Conservation (phyloP, 1,139 yeast species). For the Candida tropicalis region DNA sequence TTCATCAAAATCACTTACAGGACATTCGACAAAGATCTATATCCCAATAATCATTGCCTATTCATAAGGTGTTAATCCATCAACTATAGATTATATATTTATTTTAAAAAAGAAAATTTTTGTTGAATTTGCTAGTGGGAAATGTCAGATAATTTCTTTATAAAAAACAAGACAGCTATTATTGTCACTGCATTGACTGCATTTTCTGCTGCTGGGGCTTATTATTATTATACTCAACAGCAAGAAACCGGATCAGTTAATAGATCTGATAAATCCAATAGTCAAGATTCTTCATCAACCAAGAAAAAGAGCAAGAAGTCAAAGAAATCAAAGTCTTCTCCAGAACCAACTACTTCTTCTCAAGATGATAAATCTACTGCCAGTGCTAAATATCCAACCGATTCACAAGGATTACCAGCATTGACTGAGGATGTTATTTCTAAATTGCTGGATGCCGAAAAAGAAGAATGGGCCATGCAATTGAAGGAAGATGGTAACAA, state of each 20-base stretch:
- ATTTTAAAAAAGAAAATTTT: no score
- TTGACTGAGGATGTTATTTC: constrained; percentile 50
- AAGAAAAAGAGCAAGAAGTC: constrained; percentile 42
- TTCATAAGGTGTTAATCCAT: neutral
- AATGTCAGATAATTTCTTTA: constrained; percentile 39
- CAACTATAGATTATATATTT: neutral
- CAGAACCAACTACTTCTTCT: constrained; percentile 15
- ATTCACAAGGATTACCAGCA: constrained; percentile 58
- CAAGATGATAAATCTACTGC: constrained; percentile 15
- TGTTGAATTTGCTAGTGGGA: neutral
- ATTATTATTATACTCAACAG: constrained; percentile 50
- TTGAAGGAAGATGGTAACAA: constrained; percentile 91
- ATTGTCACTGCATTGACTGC: constrained; percentile 64
- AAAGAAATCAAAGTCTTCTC: constrained; percentile 25
- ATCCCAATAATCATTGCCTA: no score
- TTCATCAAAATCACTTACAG: neutral
- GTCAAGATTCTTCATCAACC: constrained; percentile 12
- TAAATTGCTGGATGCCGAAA: constrained; percentile 53
- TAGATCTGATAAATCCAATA: constrained; percentile 9
- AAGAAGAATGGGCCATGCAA: constrained; percentile 69
- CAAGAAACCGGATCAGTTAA: constrained; percentile 16
- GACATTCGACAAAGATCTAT: neutral
- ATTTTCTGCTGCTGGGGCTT: constrained; percentile 63
- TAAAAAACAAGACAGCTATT: constrained; percentile 61
- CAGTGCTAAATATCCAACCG: constrained; percentile 45